Percentiles rank a stretch among this genome's conserved stretches.
phyloP scores from a whole-genome alignment of 1,284 basidiomycete genomes.

The Vanrija sp. region DNA sequence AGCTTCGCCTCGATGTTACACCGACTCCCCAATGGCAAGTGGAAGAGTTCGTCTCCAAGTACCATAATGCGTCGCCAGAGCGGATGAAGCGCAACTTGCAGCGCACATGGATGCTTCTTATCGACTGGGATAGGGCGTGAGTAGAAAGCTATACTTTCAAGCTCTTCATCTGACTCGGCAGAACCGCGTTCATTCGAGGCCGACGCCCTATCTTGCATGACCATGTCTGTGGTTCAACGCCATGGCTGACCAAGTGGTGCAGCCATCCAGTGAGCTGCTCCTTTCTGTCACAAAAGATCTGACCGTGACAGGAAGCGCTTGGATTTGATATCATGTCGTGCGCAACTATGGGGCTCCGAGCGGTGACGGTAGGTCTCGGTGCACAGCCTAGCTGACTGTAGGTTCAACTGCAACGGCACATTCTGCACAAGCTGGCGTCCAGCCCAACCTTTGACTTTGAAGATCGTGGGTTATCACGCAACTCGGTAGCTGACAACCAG shows the following conservation, averaged over 20 bases:
- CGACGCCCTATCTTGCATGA: slow-evolving; percentile 8
- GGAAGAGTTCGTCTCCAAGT: slow-evolving; percentile 1
- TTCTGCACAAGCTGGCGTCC: background rate
- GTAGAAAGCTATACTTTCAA: background rate
- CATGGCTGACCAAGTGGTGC: slow-evolving; percentile 7
- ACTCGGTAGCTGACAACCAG: slow-evolving; percentile 1
- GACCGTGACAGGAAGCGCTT: slow-evolving; percentile 2
- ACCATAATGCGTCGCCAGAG: slow-evolving; percentile 3
- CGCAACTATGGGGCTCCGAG: slow-evolving; percentile 5
- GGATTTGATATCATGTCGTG: slow-evolving; percentile 13
- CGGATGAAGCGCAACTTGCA: slow-evolving; percentile 11
- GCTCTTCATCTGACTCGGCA: background rate
- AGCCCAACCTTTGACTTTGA: slow-evolving; percentile 8
- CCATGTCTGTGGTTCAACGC: slow-evolving; percentile 2
- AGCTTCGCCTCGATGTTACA: slow-evolving; percentile 11
- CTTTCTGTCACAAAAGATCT: background rate
- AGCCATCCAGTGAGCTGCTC: slow-evolving; percentile 5
- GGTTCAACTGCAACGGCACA: too few species aligned
- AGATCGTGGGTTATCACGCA: background rate
- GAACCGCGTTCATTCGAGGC: slow-evolving; percentile 15
- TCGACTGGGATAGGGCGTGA: slow-evolving; percentile 12
- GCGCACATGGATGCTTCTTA: slow-evolving; percentile 9
- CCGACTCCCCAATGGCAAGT: slow-evolving; percentile 4
- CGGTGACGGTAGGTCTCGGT: background rate
- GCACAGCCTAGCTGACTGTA: background rate